Evolutionary conservation across 257 asterid species (phyloP).

Genomic region (Solanum lignicaule): DNA sequence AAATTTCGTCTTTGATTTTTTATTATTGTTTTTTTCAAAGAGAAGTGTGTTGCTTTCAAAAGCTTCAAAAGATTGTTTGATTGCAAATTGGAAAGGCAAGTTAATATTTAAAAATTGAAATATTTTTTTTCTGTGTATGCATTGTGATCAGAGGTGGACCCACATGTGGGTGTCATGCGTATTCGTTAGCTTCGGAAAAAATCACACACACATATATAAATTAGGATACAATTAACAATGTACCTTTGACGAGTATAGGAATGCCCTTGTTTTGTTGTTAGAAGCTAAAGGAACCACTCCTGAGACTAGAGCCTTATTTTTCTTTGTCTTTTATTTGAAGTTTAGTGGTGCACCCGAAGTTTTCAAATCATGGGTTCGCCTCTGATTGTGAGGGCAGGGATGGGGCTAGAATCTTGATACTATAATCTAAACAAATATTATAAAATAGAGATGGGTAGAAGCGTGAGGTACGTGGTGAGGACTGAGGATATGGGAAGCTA

Average conservation of each 20-base stretch:
- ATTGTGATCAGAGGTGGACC: background rate
- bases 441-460: background rate
- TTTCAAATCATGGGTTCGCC: background rate
- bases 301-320: background rate
- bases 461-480: background rate
- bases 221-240: too few relatives aligned
- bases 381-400: background rate
- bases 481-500: too few relatives aligned
- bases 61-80: background rate
- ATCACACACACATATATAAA: too few relatives aligned
- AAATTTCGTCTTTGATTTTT: background rate
- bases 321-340: too few relatives aligned
- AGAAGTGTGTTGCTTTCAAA: background rate
- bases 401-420: background rate
- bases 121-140: background rate
- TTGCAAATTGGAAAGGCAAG: background rate
- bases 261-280: too few relatives aligned
- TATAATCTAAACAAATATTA: background rate
- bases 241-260: too few relatives aligned
- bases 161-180: rapidly evolving
- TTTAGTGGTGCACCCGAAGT: rapidly evolving
- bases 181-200: too few relatives aligned
- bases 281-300: background rate
- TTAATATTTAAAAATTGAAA: background rate
- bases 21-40: too few relatives aligned